Conservation (phyloP, 1,284 basidiomycete genomes). For the Ganoderma lucidum region DNA sequence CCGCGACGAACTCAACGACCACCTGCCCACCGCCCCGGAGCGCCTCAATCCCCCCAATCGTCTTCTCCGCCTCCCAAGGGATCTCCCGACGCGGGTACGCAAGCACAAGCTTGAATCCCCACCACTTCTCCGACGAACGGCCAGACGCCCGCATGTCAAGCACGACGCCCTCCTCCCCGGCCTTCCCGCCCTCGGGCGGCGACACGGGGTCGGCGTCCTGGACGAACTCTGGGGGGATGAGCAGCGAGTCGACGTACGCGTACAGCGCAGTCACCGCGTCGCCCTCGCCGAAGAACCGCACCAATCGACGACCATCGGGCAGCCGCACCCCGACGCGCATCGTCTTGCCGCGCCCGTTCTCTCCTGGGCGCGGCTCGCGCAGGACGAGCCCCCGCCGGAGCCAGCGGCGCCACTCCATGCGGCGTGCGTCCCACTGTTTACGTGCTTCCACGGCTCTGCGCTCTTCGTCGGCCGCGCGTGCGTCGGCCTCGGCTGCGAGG, state of each 20-base stretch:
- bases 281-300: conserved; percentile 61
- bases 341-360: conserved; percentile 41
- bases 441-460: conserved; percentile 43
- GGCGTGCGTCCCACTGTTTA: conserved; percentile 42
- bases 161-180: conserved; percentile 51
- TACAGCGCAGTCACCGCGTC: conserved; percentile 71
- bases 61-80: conserved; percentile 52
- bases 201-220: conserved; percentile 52
- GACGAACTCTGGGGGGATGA: conserved; percentile 48
- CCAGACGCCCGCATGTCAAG: conserved; percentile 45
- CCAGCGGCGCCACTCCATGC: conserved; percentile 62
- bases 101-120: conserved; percentile 75
- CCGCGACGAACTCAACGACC: conserved; percentile 66
- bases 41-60: conserved; percentile 58
- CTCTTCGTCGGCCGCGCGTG: conserved; percentile 40
- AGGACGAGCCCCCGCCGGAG: conserved; percentile 49
- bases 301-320: conserved; percentile 67
- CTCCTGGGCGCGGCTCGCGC: conserved; percentile 44
- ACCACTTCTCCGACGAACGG: conserved; percentile 56
- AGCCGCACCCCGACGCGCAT: conserved; percentile 74
- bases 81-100: conserved; percentile 78
- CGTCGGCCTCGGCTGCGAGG: conserved; percentile 42
- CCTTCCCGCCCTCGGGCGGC: conserved; percentile 45
- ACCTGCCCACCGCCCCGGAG: conserved; percentile 74
- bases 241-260: conserved; percentile 69